Evolutionary conservation across 2,329 filamentous ascomycete species (phyloP).

Genomic region (Sphaerulina musiva): DNA sequence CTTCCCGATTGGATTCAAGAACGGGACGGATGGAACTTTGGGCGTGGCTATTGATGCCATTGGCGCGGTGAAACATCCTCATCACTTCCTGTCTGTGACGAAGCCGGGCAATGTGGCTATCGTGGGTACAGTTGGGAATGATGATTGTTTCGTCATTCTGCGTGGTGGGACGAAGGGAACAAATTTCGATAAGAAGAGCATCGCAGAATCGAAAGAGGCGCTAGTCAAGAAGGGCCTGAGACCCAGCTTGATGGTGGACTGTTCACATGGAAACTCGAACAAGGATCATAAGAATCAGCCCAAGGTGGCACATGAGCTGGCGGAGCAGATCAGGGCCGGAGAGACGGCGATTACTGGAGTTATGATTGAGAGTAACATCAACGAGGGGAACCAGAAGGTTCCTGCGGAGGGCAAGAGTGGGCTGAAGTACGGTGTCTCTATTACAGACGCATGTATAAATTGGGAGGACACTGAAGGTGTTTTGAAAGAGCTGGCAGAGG

Average conservation of each 20-base stretch:
- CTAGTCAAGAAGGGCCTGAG: constrained; percentile 64
- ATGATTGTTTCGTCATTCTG: constrained; percentile 94
- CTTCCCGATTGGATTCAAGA: constrained; percentile 99
- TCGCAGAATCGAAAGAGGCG: constrained; percentile 73
- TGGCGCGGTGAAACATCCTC: constrained; percentile 81
- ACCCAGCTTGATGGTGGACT: constrained; percentile 90
- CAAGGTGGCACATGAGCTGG: constrained; percentile 75
- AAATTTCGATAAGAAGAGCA: constrained; percentile 83
- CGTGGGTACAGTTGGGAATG: constrained; percentile 87
- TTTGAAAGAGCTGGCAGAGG: constrained; percentile 69
- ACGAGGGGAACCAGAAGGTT: constrained; percentile 89
- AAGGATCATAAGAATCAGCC: constrained; percentile 98
- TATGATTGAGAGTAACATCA: constrained; percentile 98
- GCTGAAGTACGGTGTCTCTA: constrained; percentile 88
- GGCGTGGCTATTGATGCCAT: constrained; percentile 92
- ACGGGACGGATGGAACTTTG: constrained; percentile 88
- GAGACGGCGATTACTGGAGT: constrained; percentile 89
- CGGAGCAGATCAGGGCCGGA: constrained; percentile 76
- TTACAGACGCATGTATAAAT: constrained; percentile 93
- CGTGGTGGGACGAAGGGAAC: constrained; percentile 87
- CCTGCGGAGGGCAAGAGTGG: constrained; percentile 76
- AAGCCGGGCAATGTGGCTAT: constrained; percentile 95
- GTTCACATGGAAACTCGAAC: constrained; percentile 76
- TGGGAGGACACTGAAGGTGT: constrained; percentile 85
- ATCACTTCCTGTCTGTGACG: constrained; percentile 95